These are phyloP conservation scores for Arthrobotrys pseudoclavata DNA, from an alignment of 2,329 filamentous ascomycete species.

Conservation along the genomic window DNA sequence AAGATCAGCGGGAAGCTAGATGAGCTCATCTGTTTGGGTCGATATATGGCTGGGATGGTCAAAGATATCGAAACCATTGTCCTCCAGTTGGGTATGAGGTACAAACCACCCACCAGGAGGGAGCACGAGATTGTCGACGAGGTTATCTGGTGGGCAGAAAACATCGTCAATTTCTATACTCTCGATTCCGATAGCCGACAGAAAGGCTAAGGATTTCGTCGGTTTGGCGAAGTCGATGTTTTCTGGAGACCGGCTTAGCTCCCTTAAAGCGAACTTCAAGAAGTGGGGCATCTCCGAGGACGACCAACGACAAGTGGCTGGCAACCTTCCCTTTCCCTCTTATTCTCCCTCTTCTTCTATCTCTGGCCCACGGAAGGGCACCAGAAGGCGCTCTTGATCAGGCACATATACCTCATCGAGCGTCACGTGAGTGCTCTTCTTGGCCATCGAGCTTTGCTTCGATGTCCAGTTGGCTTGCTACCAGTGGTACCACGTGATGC, in stretches of 20 bases:
- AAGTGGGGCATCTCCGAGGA: constrained; percentile 5
- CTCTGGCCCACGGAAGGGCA: not conserved
- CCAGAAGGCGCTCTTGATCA: constrained; percentile 3
- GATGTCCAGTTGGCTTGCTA: constrained; percentile 26
- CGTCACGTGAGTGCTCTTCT: constrained; percentile 27
- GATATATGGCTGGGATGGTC: constrained; percentile 6
- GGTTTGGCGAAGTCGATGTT: not conserved
- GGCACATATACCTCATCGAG: constrained; percentile 17
- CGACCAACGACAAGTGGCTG: not conserved
- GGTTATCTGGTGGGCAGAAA: constrained; percentile 2
- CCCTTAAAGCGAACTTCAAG: constrained; percentile 8
- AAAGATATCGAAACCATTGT: not conserved
- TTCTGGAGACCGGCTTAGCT: constrained; percentile 4
- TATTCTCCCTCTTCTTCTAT: not conserved
- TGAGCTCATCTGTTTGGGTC: constrained; percentile 11
- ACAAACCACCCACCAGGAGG: not conserved
- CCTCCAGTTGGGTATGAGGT: constrained; percentile 13
- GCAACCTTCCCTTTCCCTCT: not conserved
- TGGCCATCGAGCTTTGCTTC: constrained; percentile 5
- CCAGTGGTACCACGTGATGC: constrained; percentile 18
- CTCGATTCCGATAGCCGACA: not conserved
- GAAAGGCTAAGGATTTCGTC: not conserved
- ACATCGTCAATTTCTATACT: not conserved
- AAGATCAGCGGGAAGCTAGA: constrained; percentile 3
- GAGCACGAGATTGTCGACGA: not conserved